Evolutionary conservation across 768 basidiomycete species (phyloP), one percentile per base, ranked within the genome.

Genomic region (Pleurotus eryngii): DNA sequence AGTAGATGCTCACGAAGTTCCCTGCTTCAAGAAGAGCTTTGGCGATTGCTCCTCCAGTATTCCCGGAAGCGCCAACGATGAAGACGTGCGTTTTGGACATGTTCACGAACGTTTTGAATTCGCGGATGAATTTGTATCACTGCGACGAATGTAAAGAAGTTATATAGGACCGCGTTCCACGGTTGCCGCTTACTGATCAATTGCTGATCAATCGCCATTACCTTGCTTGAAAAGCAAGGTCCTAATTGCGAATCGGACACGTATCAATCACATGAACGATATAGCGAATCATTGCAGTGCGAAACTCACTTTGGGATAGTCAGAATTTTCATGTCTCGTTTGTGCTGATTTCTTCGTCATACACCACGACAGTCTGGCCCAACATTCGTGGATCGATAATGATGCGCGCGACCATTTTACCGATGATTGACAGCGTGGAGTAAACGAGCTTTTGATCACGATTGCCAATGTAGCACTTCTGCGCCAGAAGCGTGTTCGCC

Each of bases 11-110:
- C 15, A 50, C 49, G 15, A 50, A 50, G n/a, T 14, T 27, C 9
- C n/a, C 5, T 12, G 30, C 27, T 24, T 35, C 15, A 11, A 50
- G 27, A 37, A 50, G 30, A 3, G 49, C 49, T 37, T 37, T 50
- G n/a, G 49, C 49, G 22, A 50, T 50, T 15, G 49, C 49, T 9
- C 27, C 22, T 11, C 49, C 49, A n/a, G 49, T 50, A 37, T 50
- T 20, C 18, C 49, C 49, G 20, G 49, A 27, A 37, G 49, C 49
- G 27, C 49, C 49, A 17, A 50, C 49, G 15, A 50, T 30, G 27
- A 50, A 37, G n/a, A 38, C 49, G 15, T 35, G 27, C 14, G 30
- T 27, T 35, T 50, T 50, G 4, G 49, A 50, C 49, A 50, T 50
- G n/a, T 24, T 24, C 24, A 4, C 24, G 24, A 24, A 24, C 5